These are phyloP conservation scores for Lentinula detonsa DNA, from an alignment of 768 basidiomycete species.

Conservation along the genomic window DNA sequence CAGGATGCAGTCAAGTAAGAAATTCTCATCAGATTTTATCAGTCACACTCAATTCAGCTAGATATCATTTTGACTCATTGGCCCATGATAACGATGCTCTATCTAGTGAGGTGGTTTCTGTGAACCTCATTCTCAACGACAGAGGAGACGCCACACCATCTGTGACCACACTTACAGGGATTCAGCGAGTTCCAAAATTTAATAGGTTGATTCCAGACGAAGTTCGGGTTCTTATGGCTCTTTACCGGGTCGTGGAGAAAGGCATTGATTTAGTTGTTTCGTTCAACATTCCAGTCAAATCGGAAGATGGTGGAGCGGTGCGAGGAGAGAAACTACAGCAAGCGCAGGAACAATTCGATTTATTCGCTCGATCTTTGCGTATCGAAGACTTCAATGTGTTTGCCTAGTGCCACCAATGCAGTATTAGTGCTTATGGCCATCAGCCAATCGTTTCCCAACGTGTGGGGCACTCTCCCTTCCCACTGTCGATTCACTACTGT, in stretches of 20 bases:
- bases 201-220: constrained; percentile 53
- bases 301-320: constrained; percentile 39
- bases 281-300: constrained; percentile 67
- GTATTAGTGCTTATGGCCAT: background rate
- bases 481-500: background rate
- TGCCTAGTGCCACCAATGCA: constrained; percentile 27
- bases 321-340: constrained; percentile 26
- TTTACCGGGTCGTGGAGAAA: constrained; percentile 72
- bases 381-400: constrained; percentile 73
- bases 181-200: constrained; percentile 75
- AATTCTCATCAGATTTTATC: constrained; percentile 6
- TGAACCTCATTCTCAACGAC: constrained; percentile 33
- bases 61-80: constrained; percentile 86
- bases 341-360: constrained; percentile 44
- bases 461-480: background rate
- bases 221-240: constrained; percentile 71
- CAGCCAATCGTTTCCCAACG: background rate
- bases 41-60: constrained; percentile 24
- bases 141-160: constrained; percentile 46
- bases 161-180: constrained; percentile 59
- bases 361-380: constrained; percentile 50
- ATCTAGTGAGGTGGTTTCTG: constrained; percentile 36
- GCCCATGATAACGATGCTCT: constrained; percentile 86
- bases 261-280: constrained; percentile 79
- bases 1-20: constrained; percentile 63